Evolutionary conservation across 1,139 yeast genomes (phyloP), one percentile per base, ranked within the genome.

Genomic region (Pichia sp.): DNA sequence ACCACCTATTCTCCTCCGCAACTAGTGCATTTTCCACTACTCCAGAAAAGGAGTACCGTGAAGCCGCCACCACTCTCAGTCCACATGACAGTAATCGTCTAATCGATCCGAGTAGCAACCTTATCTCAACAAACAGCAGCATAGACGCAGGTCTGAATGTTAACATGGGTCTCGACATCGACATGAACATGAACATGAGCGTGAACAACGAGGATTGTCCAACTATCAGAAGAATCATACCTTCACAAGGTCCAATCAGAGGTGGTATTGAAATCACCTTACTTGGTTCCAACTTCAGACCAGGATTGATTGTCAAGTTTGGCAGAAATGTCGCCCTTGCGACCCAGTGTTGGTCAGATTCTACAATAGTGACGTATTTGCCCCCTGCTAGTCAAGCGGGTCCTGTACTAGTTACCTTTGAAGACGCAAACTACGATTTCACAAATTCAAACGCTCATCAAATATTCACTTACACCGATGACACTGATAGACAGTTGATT

Each of bases 241-340:
- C 99, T 0, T 86, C 95, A 0, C 95, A 88, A 69, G 99, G 99
- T 2, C 95, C 97, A 8, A 79, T 90, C 24, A 80, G 96, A 63
- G 99, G 99, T 59, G 99, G 98, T 48, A 87, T 91, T 46, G 99
- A 93, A 67, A 89, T 93, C 7, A 93, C 98, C 0, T 73, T 93
- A 49, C 75, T 93, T 47, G 99, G 99, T 3, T 79, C 84, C 55
- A 89, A 91, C 59, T 92, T 93, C 75, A 83, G 84, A 56, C 87
- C 88, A 14, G 96, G 95, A 1, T 75, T 91, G 59, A 75, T 77
- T 41, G 96, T 92, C 24, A 85, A 87, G 68, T 93, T 93, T 72
- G 99, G 99, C 48, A 82, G 87, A 6, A 85, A 84, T 66, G 77
- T 79, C 59, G 95, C 97, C 0, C 74, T 89, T 51, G 88, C 96